Evolutionary conservation across 768 basidiomycete species (phyloP), one percentile per base, ranked within the genome.

Genomic region (Austroboletus eburneus): DNA sequence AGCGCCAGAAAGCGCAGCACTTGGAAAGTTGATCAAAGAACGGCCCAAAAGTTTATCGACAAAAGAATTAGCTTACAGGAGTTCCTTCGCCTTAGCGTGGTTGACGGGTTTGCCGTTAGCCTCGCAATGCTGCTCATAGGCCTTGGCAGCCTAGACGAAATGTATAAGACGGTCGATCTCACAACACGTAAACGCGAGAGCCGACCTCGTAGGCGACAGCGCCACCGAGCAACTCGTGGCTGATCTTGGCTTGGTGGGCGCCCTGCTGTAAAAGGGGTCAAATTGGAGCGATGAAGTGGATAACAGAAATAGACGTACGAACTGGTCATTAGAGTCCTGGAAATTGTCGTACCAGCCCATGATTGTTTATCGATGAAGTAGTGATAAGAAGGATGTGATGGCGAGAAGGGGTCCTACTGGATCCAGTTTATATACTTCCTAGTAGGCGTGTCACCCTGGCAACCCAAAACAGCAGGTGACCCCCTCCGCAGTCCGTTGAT

Each of bases 211-310:
- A 62, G 16, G 56, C 51, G 47, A 40, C 33, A 10, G 49, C 51
- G 6, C 58, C 61, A 23, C 25, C 53, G 30, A 62, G 18, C 16
- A 20, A 23, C 12, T 62, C 61, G 41, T 62, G 61, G 17, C 58
- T 42, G 2, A 41, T 0, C n/a, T 16, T 50, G 13, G 56, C 61
- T 2, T 43, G 16, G 34, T 35, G 34, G 18, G 34, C 18, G n/a
- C 5, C 17, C 6, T 17, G 6, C 34, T 35, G 34, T 18, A 35
- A n/a, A 35, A 17, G 7, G 6, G 16, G 18, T 18, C 34, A 35
- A 34, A 8, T 6, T 34, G 16, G 5, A 5, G 16, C 9, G 33
- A 16, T 17, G 17, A 17, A 35, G 4, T 32, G 25, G 25, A 27
- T 27, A 27, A 14, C 9, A 33, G 16, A 12, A 38, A 33, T 16